Evolutionary conservation across 1,139 yeast species (phyloP).

Genomic region (Pichia sp.): DNA sequence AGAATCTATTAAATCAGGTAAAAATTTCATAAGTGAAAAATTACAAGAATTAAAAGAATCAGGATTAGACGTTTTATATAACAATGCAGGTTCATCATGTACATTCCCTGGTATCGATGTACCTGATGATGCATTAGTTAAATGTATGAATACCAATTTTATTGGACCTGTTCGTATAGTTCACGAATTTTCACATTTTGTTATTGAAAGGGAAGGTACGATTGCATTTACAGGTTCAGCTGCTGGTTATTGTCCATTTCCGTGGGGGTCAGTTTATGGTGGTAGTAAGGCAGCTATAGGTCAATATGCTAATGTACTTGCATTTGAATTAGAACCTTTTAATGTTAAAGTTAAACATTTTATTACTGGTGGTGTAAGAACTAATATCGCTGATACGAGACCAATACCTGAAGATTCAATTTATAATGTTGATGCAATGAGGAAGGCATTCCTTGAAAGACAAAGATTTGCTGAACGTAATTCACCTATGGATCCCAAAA

Average conservation of each 20-base stretch:
- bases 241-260: slow-evolving; percentile 61
- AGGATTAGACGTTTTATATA: slow-evolving; percentile 52
- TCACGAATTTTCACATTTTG: slow-evolving; percentile 48
- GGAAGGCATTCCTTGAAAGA: slow-evolving; percentile 42
- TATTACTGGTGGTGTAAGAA: slow-evolving; percentile 61
- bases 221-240: slow-evolving; percentile 72
- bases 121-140: slow-evolving; percentile 45
- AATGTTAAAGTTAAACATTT: slow-evolving; percentile 67
- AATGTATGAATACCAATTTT: slow-evolving; percentile 62
- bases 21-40: slow-evolving; percentile 34
- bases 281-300: slow-evolving; percentile 74
- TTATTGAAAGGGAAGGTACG: slow-evolving; percentile 63
- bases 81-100: slow-evolving; percentile 67
- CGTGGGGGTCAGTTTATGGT: slow-evolving; percentile 63
- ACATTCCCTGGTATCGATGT: slow-evolving; percentile 67
- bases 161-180: slow-evolving; percentile 60
- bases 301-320: slow-evolving; percentile 55
- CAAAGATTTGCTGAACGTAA: slow-evolving; percentile 54
- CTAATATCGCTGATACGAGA: slow-evolving; percentile 53
- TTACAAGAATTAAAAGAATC: slow-evolving; percentile 31
- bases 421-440: slow-evolving; percentile 46
- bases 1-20: slow-evolving; percentile 43
- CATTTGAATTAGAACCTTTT: slow-evolving; percentile 65
- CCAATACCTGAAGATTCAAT: slow-evolving; percentile 50
- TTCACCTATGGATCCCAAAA: slow-evolving; percentile 51